A percentile compares a stretch with the other conserved stretches of the same genome.
These are phyloP conservation scores for Fusarium lyarnte DNA, from an alignment of 2,329 filamentous ascomycete species.

Conservation along the genomic window DNA sequence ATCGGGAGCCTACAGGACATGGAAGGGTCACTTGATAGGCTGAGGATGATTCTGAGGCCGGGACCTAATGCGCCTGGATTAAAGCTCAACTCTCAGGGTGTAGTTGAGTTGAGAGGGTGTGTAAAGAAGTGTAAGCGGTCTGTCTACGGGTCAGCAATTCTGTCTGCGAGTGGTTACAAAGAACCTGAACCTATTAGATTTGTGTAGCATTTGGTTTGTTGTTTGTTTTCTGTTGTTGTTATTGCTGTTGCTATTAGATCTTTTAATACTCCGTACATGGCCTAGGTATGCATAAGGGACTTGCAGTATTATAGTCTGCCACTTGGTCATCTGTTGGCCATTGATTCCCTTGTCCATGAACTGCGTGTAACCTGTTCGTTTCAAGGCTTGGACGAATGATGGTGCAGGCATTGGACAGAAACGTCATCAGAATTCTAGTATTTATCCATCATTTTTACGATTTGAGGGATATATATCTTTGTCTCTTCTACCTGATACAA, in stretches of 20 bases:
- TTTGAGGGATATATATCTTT: background rate
- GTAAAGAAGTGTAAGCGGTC: background rate
- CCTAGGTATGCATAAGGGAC: background rate
- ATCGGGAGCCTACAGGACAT: conserved; percentile 28
- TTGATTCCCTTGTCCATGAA: background rate
- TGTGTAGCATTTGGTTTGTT: background rate
- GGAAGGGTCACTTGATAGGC: conserved; percentile 28
- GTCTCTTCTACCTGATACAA: background rate
- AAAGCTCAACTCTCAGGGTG: conserved; percentile 12
- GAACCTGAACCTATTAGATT: background rate
- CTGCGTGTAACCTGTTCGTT: conserved; percentile 19
- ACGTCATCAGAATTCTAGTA: background rate
- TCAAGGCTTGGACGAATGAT: conserved; percentile 7
- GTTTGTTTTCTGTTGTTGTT: background rate
- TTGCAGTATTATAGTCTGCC: conserved; percentile 6
- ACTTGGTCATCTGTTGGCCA: conserved; percentile 13
- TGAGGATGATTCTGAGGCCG: conserved; percentile 24
- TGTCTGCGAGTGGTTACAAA: background rate
- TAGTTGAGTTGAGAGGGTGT: background rate
- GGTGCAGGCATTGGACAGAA: background rate
- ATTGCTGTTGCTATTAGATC: background rate
- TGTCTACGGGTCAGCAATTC: background rate
- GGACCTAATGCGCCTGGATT: conserved; percentile 33
- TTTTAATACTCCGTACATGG: no score
- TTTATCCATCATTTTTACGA: background rate